These are phyloP conservation scores for Mycothermus thermophilus DNA, from an alignment of 495 filamentous ascomycete species.

Conservation along the genomic window DNA sequence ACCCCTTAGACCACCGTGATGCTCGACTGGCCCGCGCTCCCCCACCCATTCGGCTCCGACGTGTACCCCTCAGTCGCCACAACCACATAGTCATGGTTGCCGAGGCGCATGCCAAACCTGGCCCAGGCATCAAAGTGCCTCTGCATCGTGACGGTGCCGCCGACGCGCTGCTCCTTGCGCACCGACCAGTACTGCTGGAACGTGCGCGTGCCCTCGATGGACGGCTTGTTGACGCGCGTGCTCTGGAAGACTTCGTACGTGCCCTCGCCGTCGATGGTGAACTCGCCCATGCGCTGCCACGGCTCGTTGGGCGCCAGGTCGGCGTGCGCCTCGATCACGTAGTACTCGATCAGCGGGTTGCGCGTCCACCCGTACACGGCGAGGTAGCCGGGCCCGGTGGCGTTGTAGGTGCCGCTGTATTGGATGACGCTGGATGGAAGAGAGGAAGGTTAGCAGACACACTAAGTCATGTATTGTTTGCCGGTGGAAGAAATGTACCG, in stretches of 20 bases:
- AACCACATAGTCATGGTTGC: constrained; percentile 42
- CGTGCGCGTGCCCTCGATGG: constrained; percentile 44
- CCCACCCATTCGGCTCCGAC: constrained; percentile 5
- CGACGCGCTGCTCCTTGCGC: constrained; percentile 36
- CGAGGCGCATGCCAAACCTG: constrained; percentile 33
- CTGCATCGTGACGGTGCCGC: constrained; percentile 34
- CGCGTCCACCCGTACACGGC: constrained; percentile 53
- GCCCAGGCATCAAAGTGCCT: constrained; percentile 50
- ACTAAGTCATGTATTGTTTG: too few species aligned
- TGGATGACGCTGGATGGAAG: constrained; percentile 40
- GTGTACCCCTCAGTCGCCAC: constrained; percentile 46
- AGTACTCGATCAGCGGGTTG: constrained; percentile 51
- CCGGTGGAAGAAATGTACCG: too few species aligned
- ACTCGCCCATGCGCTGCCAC: constrained; percentile 39
- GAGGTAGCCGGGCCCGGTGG: constrained; percentile 46
- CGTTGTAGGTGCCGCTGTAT: constrained; percentile 41
- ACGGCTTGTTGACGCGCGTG: constrained; percentile 44
- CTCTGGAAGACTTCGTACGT: constrained; percentile 44
- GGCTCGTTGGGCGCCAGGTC: constrained; percentile 39
- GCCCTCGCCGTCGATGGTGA: constrained; percentile 39
- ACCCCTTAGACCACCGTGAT: constrained; percentile 5
- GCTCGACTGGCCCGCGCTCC: constrained; percentile 7
- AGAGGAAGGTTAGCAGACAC: too few species aligned
- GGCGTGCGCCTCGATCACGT: constrained; percentile 48
- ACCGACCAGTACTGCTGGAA: constrained; percentile 54